These are phyloP conservation scores for Obelidium mucronatum DNA, from an alignment of 192 early-diverging fungal species.

Conservation along the genomic window DNA sequence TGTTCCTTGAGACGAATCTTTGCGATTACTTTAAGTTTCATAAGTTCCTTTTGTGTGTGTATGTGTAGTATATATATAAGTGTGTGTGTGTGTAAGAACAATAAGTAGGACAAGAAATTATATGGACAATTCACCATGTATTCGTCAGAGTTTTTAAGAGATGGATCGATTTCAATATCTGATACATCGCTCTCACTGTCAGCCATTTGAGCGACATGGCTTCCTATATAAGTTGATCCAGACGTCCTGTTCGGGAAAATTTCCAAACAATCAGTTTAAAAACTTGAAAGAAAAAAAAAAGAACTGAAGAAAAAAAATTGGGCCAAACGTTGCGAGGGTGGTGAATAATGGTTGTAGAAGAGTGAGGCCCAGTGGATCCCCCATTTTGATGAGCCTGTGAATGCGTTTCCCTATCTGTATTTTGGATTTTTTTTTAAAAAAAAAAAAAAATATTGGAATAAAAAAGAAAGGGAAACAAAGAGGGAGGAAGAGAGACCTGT, in stretches of 20 bases:
- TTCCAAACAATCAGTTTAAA: no score
- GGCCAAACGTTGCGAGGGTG: no score
- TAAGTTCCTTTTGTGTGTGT: conserved; percentile 10
- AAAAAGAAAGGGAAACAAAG: no score
- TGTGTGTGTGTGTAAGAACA: no score
- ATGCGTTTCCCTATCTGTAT: not conserved
- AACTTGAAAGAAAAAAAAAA: no score
- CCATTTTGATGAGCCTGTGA: not conserved
- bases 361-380: not conserved
- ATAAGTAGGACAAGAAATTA: no score
- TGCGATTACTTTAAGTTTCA: conserved; percentile 5
- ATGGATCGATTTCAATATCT: conserved; percentile 14
- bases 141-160: conserved; percentile 8
- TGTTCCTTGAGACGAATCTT: conserved; percentile 10
- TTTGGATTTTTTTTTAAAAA: no score
- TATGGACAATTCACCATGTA: conserved; percentile 23
- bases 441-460: no score
- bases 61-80: not conserved
- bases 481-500: no score
- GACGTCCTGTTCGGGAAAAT: no score
- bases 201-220: conserved; percentile 11
- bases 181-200: conserved; percentile 23
- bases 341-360: no score
- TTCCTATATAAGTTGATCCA: not conserved
- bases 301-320: no score